These are phyloP conservation scores for Blastocystis hominis DNA, from an alignment of 352 stramenopile species.

Conservation along the genomic window DNA sequence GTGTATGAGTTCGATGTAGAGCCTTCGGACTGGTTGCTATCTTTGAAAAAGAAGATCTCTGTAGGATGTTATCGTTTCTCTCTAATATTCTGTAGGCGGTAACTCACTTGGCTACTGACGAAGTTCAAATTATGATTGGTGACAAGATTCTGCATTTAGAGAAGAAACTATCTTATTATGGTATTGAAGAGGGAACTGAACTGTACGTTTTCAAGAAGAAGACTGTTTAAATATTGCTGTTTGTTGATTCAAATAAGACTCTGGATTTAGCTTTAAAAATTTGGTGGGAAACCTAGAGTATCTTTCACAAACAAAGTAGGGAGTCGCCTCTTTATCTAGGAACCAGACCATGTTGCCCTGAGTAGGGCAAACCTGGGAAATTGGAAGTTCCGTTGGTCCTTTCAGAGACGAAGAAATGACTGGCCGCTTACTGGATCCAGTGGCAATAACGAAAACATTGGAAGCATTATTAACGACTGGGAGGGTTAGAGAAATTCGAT, in stretches of 20 bases:
- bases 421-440: slow-evolving; percentile 73
- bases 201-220: slow-evolving; percentile 57
- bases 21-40: slow-evolving; percentile 23
- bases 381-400: slow-evolving; percentile 68
- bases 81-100: not conserved
- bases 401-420: slow-evolving; percentile 70
- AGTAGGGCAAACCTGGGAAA: slow-evolving; percentile 68
- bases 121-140: slow-evolving; percentile 52
- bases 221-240: slow-evolving; percentile 23
- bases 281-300: not conserved
- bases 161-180: slow-evolving; percentile 56
- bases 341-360: slow-evolving; percentile 74
- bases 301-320: not conserved
- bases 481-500: slow-evolving; percentile 91
- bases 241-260: not conserved
- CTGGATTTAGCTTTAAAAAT: not conserved
- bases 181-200: slow-evolving; percentile 46
- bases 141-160: slow-evolving; percentile 56
- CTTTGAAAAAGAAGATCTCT: slow-evolving; percentile 50
- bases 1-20: slow-evolving; percentile 49
- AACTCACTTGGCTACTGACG: slow-evolving; percentile 23
- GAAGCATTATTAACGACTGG: slow-evolving; percentile 80
- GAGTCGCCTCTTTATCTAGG: slow-evolving; percentile 69
- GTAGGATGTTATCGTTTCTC: not conserved
- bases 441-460: slow-evolving; percentile 79